Evolutionary conservation across 2,329 filamentous ascomycete species (phyloP).

Genomic region (Apiospora saccharicola): DNA sequence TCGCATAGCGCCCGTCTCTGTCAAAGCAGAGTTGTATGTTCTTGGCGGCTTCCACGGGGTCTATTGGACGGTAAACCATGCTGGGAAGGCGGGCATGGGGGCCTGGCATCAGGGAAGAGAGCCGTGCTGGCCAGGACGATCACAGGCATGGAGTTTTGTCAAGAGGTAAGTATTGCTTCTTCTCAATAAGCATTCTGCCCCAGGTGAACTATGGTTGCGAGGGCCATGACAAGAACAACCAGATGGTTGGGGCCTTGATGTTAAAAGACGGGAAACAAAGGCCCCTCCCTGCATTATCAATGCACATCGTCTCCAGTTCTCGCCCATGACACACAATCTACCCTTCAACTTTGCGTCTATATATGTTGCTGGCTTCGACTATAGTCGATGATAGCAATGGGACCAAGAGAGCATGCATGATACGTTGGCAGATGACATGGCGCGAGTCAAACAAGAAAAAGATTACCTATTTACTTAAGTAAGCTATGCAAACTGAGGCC

Average conservation of each 20-base stretch:
- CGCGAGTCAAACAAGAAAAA: background rate
- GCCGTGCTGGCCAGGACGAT: background rate
- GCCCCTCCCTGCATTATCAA: background rate
- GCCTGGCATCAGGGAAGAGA: background rate
- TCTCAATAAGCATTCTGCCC: background rate
- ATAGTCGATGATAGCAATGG: background rate
- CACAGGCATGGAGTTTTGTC: background rate
- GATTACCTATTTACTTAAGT: background rate
- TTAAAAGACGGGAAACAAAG: background rate
- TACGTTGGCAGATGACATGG: background rate
- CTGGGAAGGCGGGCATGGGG: background rate
- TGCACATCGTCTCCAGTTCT: background rate
- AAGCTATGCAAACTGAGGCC: background rate
- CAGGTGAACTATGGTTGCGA: background rate
- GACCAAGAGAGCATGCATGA: background rate
- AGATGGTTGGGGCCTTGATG: background rate
- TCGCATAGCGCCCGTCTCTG: background rate
- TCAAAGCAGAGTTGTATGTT: background rate
- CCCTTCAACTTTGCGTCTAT: background rate
- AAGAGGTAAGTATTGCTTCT: background rate
- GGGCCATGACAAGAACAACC: background rate
- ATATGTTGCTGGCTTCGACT: background rate
- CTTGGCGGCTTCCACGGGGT: background rate
- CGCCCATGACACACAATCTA: background rate
- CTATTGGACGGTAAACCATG: background rate